Conservation (phyloP, 2,329 filamentous ascomycete species). For the Amauroascus niger region DNA sequence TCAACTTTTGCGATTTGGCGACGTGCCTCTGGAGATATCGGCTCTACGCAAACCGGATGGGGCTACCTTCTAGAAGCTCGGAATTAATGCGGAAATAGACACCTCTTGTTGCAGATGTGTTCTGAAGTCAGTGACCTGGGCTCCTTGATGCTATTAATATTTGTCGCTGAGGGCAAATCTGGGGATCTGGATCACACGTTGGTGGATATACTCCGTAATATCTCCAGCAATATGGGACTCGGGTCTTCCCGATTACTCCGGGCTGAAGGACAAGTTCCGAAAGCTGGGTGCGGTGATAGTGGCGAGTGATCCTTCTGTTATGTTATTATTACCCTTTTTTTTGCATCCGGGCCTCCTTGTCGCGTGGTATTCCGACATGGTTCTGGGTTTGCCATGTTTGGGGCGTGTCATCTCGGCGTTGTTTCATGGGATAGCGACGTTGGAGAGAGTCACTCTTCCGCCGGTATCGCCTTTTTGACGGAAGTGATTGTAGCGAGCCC, state of each 20-base stretch:
- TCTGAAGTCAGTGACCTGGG: background rate
- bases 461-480: too few species aligned
- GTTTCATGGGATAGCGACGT: background rate
- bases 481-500: too few species aligned
- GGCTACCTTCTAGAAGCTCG: background rate
- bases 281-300: background rate
- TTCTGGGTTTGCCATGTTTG: background rate
- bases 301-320: background rate
- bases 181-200: background rate
- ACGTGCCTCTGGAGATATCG: background rate
- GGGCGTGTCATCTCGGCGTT: background rate
- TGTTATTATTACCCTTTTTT: background rate
- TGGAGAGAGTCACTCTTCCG: background rate
- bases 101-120: background rate
- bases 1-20: background rate
- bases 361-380: background rate
- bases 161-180: background rate
- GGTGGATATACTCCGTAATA: background rate
- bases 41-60: background rate
- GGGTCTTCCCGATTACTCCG: background rate
- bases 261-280: background rate
- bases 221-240: background rate
- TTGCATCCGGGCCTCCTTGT: background rate
- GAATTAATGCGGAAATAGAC: background rate
- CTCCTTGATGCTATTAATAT: background rate